A percentile compares a stretch with the other conserved stretches of the same genome.
phyloP scores from a whole-genome alignment of 768 basidiomycete genomes.

The Termitomyces sp. region DNA sequence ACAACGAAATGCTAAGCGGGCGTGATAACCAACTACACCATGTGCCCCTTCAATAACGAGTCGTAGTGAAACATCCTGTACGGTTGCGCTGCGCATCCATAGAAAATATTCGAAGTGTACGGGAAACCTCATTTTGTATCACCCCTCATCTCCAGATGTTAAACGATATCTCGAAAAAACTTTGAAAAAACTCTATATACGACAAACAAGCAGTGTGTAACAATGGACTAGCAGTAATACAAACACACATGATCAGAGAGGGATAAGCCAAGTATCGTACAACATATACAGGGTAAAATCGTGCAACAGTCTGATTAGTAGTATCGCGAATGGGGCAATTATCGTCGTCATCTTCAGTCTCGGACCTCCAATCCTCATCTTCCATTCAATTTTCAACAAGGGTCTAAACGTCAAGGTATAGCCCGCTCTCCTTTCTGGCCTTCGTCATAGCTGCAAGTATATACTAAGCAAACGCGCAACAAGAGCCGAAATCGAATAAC shows the following conservation, averaged over 20 bases:
- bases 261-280: neutral
- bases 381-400: neutral
- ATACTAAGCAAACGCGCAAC: neutral
- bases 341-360: neutral
- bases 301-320: conserved; percentile 2
- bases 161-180: neutral
- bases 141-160: too few species aligned
- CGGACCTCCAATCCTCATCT: neutral
- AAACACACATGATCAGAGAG: neutral
- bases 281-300: conserved; percentile 1
- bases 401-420: conserved; percentile 48
- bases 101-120: too few species aligned
- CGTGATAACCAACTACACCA: too few species aligned
- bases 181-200: neutral
- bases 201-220: neutral
- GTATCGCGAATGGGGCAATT: neutral
- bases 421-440: conserved; percentile 63
- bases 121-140: too few species aligned
- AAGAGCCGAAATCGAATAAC: neutral
- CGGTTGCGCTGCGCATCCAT: too few species aligned
- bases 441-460: conserved; percentile 79
- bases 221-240: conserved; percentile 2
- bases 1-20: too few species aligned
- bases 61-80: too few species aligned
- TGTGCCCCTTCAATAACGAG: too few species aligned